Base-by-base conservation (phyloP, 129 eudicot genomes). In the Silybum marianum region DNA sequence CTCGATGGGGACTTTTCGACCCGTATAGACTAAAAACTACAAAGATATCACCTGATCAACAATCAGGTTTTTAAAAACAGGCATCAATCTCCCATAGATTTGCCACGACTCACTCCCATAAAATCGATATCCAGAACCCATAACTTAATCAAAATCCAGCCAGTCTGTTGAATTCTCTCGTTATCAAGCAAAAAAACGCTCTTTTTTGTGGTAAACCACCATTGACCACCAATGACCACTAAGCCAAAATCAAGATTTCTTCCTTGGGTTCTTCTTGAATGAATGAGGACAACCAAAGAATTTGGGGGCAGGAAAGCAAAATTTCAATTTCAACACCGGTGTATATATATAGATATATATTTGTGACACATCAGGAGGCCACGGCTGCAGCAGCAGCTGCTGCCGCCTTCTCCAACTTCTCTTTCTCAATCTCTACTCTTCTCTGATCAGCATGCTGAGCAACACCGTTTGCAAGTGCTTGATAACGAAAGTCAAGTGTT, bases 401-500 rank as follows among this genome's bases (percentile, higher is more conserved):
- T 19, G 79, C 30, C 6, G 90, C 90, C 73, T 95, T 95, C 78
- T 88, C 97, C 84, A 88, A 16, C 86, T 88, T 95, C 80, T 89
- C 95, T 84, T 95, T 95, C 91, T 95, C 97, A 14, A 93, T 92
- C 58, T 88, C 99, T 7, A 75, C 83, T 85, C 93, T 78, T 85
- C 99, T 91, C 69, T 84, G 92, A 66, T 89, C 98, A 63, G 99
- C 99, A 84, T 95, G 98, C 86, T 84, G 88, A 80, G 97, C 89
- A 85, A 95, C 89, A 78, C 95, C 98, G 38, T 88, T 91, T 70
- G 99, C 99, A 19, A 91, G 86, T 58, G 98, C 90, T 75, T 95
- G 99, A 77, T 88, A 91, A 79, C 54, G 97, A 63, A 89, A 88
- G 78, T 93, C 99, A 0, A 95, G 97, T 2, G 95, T 85, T 86